Evolutionary conservation across 805 yeast genomes (phyloP), one percentile per base, ranked within the genome.

Genomic region (Blastobotrys americana): DNA sequence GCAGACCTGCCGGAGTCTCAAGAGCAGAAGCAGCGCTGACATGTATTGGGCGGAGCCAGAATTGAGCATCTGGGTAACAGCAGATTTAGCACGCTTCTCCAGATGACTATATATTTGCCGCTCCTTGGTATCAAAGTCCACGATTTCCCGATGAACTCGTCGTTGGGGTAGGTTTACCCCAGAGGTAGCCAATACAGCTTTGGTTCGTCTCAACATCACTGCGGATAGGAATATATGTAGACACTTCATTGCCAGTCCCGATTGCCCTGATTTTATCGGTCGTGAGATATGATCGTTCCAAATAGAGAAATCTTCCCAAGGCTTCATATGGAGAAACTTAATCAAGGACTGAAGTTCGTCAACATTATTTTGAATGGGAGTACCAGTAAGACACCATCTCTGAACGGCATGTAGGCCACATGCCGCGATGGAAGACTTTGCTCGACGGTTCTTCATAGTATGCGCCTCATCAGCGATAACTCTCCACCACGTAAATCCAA

Each of bases 401-500:
- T 71, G 69, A 1, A 53, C 44, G 18, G 76, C 59, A 21, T 65
- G 55, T 5, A 80, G 44, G 4, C 62, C 57, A 37, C 64, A 65
- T 47, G 73, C 66, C 0, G 80, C 80, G 36, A 57, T 63, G 0
- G 80, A 62, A 3, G 72, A 58, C 48, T 70, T 66, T 0, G 84
- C 63, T 10, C 59, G 59, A 39, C 63, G 61, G 53, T 78, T 79
- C 51, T 78, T 77, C 51, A 80, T 77, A 13, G 67, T 66, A 53
- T 79, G 85, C 2, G 83, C 84, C 55, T 79, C 86, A 63, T 80
- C 86, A 21, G 78, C 60, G 27, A 80, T 70, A n/a, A 79, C 61
- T 51, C 87, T 37, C 65, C 71, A 74, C 75, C 77, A 74, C 19
- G 47, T 45, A 4, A 54, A 54, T 5, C 45, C 42, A 42, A 50